phyloP scores from a whole-genome alignment of 2,329 filamentous ascomycete genomes.

The Aspergillus felis region DNA sequence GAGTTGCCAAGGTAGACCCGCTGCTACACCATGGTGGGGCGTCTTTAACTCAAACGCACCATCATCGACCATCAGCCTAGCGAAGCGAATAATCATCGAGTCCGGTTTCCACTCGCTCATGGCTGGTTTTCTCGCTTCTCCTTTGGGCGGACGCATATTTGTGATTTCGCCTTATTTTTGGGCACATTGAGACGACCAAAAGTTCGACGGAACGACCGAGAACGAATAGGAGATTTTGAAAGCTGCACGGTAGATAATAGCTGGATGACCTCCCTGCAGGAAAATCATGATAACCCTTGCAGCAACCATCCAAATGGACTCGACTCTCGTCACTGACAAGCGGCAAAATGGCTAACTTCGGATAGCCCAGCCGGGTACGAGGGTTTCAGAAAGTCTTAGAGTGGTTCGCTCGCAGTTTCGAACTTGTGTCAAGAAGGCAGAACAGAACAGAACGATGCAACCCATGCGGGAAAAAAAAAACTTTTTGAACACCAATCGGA shows the following conservation, averaged over 20 bases:
- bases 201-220: not conserved
- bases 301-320: not conserved
- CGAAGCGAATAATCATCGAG: conserved; percentile 10
- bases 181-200: not conserved
- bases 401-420: not conserved
- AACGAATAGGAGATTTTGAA: conserved; percentile 13
- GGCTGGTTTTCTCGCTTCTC: not conserved
- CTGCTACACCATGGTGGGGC: conserved; percentile 23
- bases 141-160: not conserved
- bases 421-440: not conserved
- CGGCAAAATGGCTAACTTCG: not conserved
- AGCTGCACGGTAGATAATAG: not conserved
- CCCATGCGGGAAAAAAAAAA: not conserved
- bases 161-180: not conserved
- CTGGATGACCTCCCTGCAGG: not conserved
- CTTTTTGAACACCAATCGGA: not conserved
- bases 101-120: conserved; percentile 5
- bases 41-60: conserved; percentile 33
- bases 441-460: not conserved
- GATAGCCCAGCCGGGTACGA: not conserved
- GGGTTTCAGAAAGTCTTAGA: not conserved
- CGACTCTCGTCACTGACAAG: not conserved
- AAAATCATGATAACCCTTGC: not conserved
- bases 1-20: conserved; percentile 23
- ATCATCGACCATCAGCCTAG: conserved; percentile 14